These are phyloP conservation scores for Marasmius fiardii DNA, from an alignment of 1,284 basidiomycete species.

Conservation along the genomic window DNA sequence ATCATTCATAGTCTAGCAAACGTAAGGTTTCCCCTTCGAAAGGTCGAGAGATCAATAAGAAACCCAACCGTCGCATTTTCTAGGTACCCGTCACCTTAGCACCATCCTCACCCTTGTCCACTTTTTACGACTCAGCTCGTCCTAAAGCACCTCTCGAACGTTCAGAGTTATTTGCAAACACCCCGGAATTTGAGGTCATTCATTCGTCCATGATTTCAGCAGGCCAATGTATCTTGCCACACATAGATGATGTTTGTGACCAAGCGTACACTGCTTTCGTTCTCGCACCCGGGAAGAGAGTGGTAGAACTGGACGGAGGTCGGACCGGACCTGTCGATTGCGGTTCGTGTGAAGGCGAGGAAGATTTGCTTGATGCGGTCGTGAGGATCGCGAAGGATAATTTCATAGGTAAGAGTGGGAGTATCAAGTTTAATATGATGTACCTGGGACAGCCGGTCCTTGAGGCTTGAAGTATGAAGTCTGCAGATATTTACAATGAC, in stretches of 20 bases:
- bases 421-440: conserved; percentile 6
- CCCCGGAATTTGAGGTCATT: background rate
- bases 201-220: background rate
- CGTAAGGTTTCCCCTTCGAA: background rate
- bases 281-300: background rate
- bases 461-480: no score
- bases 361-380: conserved; percentile 1
- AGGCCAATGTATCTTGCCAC: conserved; percentile 2
- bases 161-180: background rate
- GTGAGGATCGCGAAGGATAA: conserved; percentile 2
- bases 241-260: conserved; percentile 1
- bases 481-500: no score
- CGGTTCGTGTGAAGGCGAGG: background rate
- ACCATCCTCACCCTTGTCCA: background rate
- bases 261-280: conserved; percentile 1
- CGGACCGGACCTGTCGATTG: conserved; percentile 4
- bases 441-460: conserved; percentile 1
- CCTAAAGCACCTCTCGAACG: background rate
- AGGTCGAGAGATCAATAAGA: background rate
- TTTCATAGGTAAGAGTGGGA: conserved; percentile 3
- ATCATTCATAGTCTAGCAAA: conserved; percentile 6
- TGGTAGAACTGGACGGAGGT: conserved; percentile 2
- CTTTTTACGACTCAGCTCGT: background rate
- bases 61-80: background rate
- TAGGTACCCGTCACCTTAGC: background rate